Base-by-base conservation (phyloP, 106 monocot species). In the Allium cepa region DNA sequence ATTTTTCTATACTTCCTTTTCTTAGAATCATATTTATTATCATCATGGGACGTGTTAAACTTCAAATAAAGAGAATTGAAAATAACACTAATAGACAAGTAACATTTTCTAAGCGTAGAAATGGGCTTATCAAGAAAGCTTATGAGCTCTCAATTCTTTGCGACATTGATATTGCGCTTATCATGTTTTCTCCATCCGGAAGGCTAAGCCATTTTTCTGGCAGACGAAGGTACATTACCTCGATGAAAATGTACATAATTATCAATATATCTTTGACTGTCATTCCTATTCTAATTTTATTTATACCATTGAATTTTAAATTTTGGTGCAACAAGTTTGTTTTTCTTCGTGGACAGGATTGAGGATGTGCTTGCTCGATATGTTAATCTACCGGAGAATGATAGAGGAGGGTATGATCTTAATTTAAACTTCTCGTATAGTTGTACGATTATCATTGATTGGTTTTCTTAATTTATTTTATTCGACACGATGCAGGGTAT, bases 71-170 rank as follows among this genome's bases (percentile, higher is more conserved):
- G 75, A 86, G 74, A 67, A 96, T 96, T 67, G 88, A 91, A 68
- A 91, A 96, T 67, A 82, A 67, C 59, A 82, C 83, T 7, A 95
- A 85, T 50, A 58, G 94, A 51, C 94, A 95, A 55, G 91, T 95
- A 46, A 96, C 95, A 10, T 95, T 88, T 77, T 85, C 90, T 0
- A 95, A 95, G 71, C 84, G 94, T 11, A 80, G 91, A 15, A 88
- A 85, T 82, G 94, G 94, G 3, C 91, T 95, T 80, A 83, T 91
- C 79, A 95, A 95, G 76, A 95, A 95, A 53, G 91, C 91, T 4
- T 88, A 95, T 52, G 91, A 95, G 76, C 85, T 95, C 52, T 91
- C 91, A 16, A 83, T 95, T n/a, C 79, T 95, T 8, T 95, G 94
- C 62, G 94, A 91, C 68, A 91, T 88, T 53, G 85, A 95, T 48